A percentile compares a stretch with the other conserved stretches of the same genome.
These are phyloP conservation scores for Camellia oleifera DNA, from an alignment of 179 eudicot genomes.

Conservation along the genomic window DNA sequence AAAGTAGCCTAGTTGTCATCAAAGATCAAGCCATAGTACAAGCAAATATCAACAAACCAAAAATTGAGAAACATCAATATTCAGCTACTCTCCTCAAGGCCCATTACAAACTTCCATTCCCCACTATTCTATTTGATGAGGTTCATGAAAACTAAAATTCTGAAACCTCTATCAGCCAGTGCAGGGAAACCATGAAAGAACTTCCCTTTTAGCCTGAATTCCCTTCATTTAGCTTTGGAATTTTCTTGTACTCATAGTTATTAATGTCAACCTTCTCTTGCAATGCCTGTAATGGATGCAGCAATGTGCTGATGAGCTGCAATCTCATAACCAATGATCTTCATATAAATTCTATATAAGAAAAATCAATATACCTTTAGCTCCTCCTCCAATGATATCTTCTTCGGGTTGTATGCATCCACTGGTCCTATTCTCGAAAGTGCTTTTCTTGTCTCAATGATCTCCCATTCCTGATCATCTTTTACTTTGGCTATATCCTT, in stretches of 20 bases:
- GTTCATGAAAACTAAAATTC: neutral
- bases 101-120: too few species aligned
- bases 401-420: slow-evolving; percentile 74
- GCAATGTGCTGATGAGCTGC: neutral
- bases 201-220: slow-evolving; percentile 24
- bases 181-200: neutral
- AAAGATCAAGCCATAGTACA: neutral
- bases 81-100: neutral
- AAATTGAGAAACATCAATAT: too few species aligned
- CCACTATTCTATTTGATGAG: neutral
- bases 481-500: slow-evolving; percentile 88
- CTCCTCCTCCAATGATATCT: slow-evolving; percentile 74
- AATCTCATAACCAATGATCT: neutral
- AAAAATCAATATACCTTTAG: slow-evolving; percentile 49
- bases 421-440: slow-evolving; percentile 78
- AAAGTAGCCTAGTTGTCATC: neutral
- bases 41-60: too few species aligned
- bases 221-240: slow-evolving; percentile 62
- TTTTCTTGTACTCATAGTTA: slow-evolving; percentile 72
- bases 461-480: slow-evolving; percentile 91
- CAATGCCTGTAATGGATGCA: slow-evolving; percentile 42
- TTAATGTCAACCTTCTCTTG: slow-evolving; percentile 69
- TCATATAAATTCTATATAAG: neutral
- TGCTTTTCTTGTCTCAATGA: slow-evolving; percentile 74
- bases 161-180: neutral